Evolutionary conservation across 2,329 filamentous ascomycete genomes (phyloP).

Genomic region (Pezicula neosporulosa): DNA sequence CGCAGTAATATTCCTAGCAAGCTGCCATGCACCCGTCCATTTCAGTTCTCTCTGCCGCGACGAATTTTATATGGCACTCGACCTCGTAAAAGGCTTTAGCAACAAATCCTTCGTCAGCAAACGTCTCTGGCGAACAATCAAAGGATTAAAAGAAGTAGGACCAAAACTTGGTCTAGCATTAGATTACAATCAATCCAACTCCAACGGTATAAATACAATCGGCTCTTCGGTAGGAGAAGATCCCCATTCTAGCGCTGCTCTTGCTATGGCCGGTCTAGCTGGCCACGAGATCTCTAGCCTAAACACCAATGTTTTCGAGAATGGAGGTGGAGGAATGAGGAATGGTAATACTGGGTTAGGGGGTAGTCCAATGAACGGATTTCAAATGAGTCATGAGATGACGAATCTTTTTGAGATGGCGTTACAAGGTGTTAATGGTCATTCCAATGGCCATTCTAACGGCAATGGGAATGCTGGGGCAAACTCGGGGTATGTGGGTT

Average conservation of each 20-base stretch:
- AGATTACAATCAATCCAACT: slow-evolving; percentile 2
- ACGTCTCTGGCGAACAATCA: slow-evolving; percentile 51
- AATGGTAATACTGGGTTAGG: slow-evolving; percentile 12
- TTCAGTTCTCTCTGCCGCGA: slow-evolving; percentile 59
- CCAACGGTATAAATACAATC: background rate
- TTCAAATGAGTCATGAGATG: slow-evolving; percentile 32
- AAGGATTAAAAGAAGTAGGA: slow-evolving; percentile 67
- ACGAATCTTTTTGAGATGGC: slow-evolving; percentile 30
- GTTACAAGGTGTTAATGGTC: slow-evolving; percentile 18
- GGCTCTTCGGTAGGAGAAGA: slow-evolving; percentile 33
- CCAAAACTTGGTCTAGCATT: slow-evolving; percentile 54
- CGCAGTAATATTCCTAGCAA: slow-evolving; percentile 60
- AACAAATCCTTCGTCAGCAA: slow-evolving; percentile 59
- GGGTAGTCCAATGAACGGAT: slow-evolving; percentile 26
- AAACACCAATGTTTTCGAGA: slow-evolving; percentile 5
- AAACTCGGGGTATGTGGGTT: slow-evolving; percentile 18
- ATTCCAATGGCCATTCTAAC: slow-evolving; percentile 1
- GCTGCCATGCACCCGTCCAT: slow-evolving; percentile 58
- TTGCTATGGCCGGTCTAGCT: slow-evolving; percentile 54
- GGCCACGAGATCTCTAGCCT: slow-evolving; percentile 27
- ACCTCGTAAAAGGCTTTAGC: slow-evolving; percentile 59
- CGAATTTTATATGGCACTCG: slow-evolving; percentile 65
- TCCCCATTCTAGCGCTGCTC: slow-evolving; percentile 46
- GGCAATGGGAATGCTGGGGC: slow-evolving; percentile 14
- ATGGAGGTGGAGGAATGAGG: slow-evolving; percentile 5